These are phyloP conservation scores for Globisporangium recalcitrans DNA, from an alignment of 352 stramenopile species.

Conservation along the genomic window DNA sequence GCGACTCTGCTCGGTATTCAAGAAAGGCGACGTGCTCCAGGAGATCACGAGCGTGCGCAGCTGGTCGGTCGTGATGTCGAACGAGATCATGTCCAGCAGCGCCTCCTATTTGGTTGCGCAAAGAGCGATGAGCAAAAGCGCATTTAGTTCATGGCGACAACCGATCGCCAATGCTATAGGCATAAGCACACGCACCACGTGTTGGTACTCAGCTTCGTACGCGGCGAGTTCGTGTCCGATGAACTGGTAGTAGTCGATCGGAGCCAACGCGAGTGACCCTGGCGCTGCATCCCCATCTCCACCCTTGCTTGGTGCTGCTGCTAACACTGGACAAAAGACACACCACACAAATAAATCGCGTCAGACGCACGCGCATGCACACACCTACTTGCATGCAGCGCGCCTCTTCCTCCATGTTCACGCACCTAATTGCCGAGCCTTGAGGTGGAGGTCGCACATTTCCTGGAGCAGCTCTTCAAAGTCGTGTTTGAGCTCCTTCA, in stretches of 20 bases:
- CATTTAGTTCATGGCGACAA: not conserved
- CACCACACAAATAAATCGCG: not conserved
- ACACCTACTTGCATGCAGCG: not conserved
- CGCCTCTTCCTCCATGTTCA: not conserved
- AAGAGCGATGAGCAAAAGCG: not conserved
- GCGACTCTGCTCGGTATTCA: constrained; percentile 42
- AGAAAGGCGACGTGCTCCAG: constrained; percentile 76
- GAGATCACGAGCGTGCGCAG: constrained; percentile 76
- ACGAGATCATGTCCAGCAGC: constrained; percentile 58
- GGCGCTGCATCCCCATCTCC: not conserved
- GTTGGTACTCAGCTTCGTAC: constrained; percentile 80
- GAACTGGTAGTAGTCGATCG: constrained; percentile 70
- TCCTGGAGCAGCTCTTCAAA: constrained; percentile 51
- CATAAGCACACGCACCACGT: constrained; percentile 43
- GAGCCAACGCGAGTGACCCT: constrained; percentile 25
- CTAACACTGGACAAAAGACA: constrained; percentile 14
- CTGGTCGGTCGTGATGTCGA: constrained; percentile 62
- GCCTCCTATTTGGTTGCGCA: constrained; percentile 33
- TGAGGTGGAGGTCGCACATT: constrained; percentile 52
- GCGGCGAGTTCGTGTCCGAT: constrained; percentile 55
- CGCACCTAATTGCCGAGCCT: constrained; percentile 34
- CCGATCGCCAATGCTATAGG: not conserved
- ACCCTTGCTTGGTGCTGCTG: not conserved
- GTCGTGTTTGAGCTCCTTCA: constrained; percentile 35
- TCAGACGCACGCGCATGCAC: not conserved